Evolutionary conservation across 306 rosid species (phyloP).

Genomic region (Acacia crassicarpa): DNA sequence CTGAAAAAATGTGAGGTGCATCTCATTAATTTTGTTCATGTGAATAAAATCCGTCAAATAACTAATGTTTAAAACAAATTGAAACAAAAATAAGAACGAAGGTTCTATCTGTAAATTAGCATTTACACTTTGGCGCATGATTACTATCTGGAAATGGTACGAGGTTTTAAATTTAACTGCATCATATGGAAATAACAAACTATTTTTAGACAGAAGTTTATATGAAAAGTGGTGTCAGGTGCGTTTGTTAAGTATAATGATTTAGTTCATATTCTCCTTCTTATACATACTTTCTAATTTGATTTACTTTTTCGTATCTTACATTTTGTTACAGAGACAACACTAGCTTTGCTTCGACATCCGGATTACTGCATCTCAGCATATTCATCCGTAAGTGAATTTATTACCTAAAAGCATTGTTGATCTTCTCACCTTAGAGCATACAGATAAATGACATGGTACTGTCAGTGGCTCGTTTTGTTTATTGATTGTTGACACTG

Average conservation of each 20-base stretch:
- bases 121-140: neutral
- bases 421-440: conserved; percentile 17
- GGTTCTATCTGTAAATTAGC: neutral
- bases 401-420: conserved; percentile 25
- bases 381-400: conserved; percentile 78
- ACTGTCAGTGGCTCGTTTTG: neutral
- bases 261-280: conserved; percentile 19
- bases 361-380: conserved; percentile 95
- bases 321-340: conserved; percentile 67
- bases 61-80: neutral
- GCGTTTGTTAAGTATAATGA: conserved; percentile 1
- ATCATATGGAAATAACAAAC: conserved; percentile 15
- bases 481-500: neutral
- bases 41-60: neutral
- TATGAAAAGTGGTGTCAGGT: conserved; percentile 14
- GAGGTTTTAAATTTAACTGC: neutral
- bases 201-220: conserved; percentile 8
- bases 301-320: conserved; percentile 15
- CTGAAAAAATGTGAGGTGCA: neutral
- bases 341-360: conserved; percentile 90
- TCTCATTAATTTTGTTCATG: conserved; percentile 4
- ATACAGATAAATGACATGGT: conserved; percentile 1
- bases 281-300: conserved; percentile 23
- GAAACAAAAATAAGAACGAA: neutral
- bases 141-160: conserved; percentile 16